Base-by-base conservation (phyloP, 2,329 filamentous ascomycete genomes). In the Penicillium capsulatum region DNA sequence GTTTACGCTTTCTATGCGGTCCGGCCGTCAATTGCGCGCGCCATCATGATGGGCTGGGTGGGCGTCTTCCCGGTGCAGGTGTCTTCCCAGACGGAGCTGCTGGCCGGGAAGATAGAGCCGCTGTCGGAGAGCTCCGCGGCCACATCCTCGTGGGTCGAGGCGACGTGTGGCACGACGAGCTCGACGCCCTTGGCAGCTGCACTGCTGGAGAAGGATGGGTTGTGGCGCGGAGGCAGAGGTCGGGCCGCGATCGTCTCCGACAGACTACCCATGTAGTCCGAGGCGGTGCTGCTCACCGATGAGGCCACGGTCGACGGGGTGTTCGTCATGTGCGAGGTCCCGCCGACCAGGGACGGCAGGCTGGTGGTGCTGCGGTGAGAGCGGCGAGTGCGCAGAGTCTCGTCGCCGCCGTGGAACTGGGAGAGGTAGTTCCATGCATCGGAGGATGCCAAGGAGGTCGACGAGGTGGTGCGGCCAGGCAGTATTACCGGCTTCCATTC, bases 401-500 rank as follows among this genome's bases (percentile, higher is more conserved):
- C 50, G n/a, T 51, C 41, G 32, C 40, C 37, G 34, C 51, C 47
- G 50, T 72, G 67, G 55, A 72, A 72, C 34, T 64, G 61, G 22
- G 66, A 66, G 17, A 72, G 59, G 42, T 69, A 72, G 24, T 55
- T 53, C 59, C 65, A 71, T 16, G 69, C 69, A 24, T 71, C 68
- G 36, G 62, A 69, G 16, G 58, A 54, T 6, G 57, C 53, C 39
- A 58, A 45, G 6, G 54, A 43, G 9, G 19, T 22, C 13, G 48
- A 45, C 33, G 38, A 41, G 29, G 34, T 14, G 3, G 31, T 16
- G 13, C 33, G 34, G 28, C 36, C 32, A 38, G 44, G 30, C 14
- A 3, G 43, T 68, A 67, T 62, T 56, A 68, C 64, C 15, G 69
- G 69, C 59, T 72, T 72, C 70, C 70, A 72, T 60, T 72, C 69